phyloP scores from a whole-genome alignment of 192 early-diverging fungal genomes.

The Helicostylum pulchrum region DNA sequence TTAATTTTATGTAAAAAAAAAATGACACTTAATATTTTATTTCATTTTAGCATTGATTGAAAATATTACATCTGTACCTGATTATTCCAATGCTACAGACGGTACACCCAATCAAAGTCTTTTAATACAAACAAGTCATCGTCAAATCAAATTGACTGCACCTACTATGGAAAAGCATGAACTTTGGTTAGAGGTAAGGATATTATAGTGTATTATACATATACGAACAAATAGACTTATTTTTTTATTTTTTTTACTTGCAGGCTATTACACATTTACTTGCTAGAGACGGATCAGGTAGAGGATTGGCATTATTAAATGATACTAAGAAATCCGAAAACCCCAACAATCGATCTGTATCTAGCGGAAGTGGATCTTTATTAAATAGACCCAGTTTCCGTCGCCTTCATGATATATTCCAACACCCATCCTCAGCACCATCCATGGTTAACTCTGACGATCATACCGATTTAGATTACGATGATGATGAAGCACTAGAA shows the following conservation, averaged over 20 bases:
- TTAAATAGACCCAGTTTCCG: constrained; percentile 10
- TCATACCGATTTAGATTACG: constrained; percentile 6
- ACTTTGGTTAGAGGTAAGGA: constrained; percentile 62
- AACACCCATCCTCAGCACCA: not conserved
- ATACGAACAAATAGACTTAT: not conserved
- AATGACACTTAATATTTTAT: not conserved
- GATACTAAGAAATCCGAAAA: not conserved
- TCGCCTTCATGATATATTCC: constrained; percentile 15
- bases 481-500: constrained; percentile 36
- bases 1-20: not conserved
- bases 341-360: constrained; percentile 8
- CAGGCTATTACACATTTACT: constrained; percentile 26
- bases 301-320: not conserved
- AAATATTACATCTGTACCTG: constrained; percentile 52
- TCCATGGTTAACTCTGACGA: not conserved
- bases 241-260: not conserved
- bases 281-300: not conserved
- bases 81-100: constrained; percentile 35
- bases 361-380: not conserved
- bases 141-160: constrained; percentile 74
- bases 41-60: constrained; percentile 58
- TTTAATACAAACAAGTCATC: constrained; percentile 61
- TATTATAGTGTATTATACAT: not conserved
- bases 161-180: constrained; percentile 64
- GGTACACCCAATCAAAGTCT: constrained; percentile 57